These are phyloP conservation scores for Peziza echinospora DNA, from an alignment of 495 filamentous ascomycete species.

Conservation along the genomic window DNA sequence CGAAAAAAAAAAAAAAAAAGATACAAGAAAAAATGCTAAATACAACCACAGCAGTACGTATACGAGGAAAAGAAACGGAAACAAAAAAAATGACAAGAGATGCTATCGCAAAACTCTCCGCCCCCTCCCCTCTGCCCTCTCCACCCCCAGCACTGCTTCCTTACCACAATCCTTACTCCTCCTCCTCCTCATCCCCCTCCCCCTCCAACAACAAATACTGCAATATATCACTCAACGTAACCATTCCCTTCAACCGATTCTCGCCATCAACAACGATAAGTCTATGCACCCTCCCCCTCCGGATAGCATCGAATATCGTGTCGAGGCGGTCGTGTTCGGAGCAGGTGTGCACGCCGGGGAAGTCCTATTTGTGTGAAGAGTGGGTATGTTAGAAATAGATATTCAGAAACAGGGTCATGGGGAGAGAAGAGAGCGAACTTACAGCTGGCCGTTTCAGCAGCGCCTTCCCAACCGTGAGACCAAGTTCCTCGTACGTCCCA, in stretches of 20 bases:
- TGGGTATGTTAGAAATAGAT: constrained; percentile 7
- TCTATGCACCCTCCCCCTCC: constrained; percentile 80
- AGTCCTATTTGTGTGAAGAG: constrained; percentile 39
- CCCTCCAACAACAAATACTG: constrained; percentile 83
- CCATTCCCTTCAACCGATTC: constrained; percentile 62
- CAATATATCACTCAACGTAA: constrained; percentile 90
- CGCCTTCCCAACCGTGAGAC: no score
- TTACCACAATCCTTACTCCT: no score
- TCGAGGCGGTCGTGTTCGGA: constrained; percentile 75
- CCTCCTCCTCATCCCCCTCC: constrained; percentile 31
- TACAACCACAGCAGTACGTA: no score
- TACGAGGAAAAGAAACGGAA: no score
- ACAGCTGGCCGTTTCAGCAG: no score
- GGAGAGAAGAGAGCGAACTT: constrained; percentile 11
- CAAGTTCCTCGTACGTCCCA: constrained; percentile 74
- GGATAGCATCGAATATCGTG: constrained; percentile 91
- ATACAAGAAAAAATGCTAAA: no score
- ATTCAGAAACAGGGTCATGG: background rate
- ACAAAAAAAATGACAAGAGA: no score
- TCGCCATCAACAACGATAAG: constrained; percentile 81
- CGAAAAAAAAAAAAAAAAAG: no score
- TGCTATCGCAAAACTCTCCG: no score
- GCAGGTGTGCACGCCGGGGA: constrained; percentile 91
- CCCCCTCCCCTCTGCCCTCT: no score
- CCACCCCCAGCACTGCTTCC: no score